phyloP scores from a whole-genome alignment of 163 green algal genomes.

The Scenedesmus sp. region DNA sequence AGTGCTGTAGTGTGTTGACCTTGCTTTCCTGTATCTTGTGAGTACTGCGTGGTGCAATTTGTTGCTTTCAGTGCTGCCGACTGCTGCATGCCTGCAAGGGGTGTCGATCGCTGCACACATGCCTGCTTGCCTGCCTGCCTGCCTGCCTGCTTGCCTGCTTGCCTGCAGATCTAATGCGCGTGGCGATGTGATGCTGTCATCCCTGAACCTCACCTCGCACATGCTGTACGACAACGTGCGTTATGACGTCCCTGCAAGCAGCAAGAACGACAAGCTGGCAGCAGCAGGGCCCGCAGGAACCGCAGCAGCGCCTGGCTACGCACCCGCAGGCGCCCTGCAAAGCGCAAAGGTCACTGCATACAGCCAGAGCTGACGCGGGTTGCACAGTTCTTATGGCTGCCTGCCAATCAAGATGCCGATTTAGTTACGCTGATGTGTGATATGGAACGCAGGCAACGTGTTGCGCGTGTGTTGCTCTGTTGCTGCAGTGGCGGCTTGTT shows the following conservation, averaged over 20 bases:
- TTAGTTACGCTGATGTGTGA: not conserved
- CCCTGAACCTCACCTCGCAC: constrained; percentile 79
- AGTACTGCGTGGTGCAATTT: too few species aligned
- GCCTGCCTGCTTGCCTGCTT: not conserved
- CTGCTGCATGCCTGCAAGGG: not conserved
- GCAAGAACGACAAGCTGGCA: constrained; percentile 49
- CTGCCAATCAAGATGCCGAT: not conserved
- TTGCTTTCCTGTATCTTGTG: too few species aligned
- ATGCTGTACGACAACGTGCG: constrained; percentile 64
- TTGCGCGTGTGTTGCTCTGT: not conserved
- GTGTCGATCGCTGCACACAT: not conserved
- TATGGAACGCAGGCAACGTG: not conserved
- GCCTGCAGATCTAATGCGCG: constrained; percentile 66
- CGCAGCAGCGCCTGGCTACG: not conserved
- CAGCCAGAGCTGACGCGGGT: not conserved
- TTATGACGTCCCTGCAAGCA: constrained; percentile 58
- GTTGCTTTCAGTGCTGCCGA: too few species aligned
- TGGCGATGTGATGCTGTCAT: constrained; percentile 77
- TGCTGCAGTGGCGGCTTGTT: not conserved
- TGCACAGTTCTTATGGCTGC: too few species aligned
- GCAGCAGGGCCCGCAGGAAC: constrained; percentile 2
- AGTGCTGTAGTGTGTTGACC: too few species aligned
- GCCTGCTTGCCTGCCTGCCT: too few species aligned
- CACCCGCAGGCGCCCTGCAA: not conserved
- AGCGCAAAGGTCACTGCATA: not conserved